Evolutionary conservation across 2,329 filamentous ascomycete species (phyloP), one percentile per base, ranked within the genome.

Genomic region (Colletotrichum brevisporum): DNA sequence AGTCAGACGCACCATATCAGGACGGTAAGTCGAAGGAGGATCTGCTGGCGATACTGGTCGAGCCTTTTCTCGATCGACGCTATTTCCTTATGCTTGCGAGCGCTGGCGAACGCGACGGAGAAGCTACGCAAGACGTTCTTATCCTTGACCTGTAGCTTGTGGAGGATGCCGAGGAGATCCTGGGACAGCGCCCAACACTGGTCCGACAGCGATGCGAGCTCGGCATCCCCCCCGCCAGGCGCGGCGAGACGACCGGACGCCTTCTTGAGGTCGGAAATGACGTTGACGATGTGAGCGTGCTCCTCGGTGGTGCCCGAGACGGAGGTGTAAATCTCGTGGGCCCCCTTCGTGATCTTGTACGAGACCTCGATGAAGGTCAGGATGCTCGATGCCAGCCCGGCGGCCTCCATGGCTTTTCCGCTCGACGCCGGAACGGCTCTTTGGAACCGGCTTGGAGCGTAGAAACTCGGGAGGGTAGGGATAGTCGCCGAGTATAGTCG

Each of bases 221-320:
- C 16, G 9, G 27, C 6, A 41, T 56, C 53, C 18, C 6, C 24
- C 13, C n/a, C 18, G 2, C 18, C 39, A 18, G 31, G 53, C 13
- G 18, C 8, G 27, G 9, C 16, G 45, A 18, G 21, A 54, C 67
- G 45, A 41, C 57, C 48, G 8, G 64, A 65, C 15, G 47, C 52
- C 5, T 54, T 52, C 21, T 55, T 47, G 4, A 71, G 56, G 27
- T 65, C 67, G n/a, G 31, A 31, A 9, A 68, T 52, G 27, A 71
- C 45, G 12, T n/a, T 58, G 27, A 39, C 18, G 31, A 66, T 61
- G 13, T 53, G 58, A 12, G 18, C 80, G 31, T 59, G 53, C 3
- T 66, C 63, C 18, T 24, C n/a, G 5, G 63, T 47, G 48, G 24
- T 27, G 6, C 63, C 63, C 8, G 39, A 27, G 16, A 18, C 50